Evolutionary conservation across 805 yeast genomes (phyloP).

Genomic region (Metschnikowia drakensbergensis): DNA sequence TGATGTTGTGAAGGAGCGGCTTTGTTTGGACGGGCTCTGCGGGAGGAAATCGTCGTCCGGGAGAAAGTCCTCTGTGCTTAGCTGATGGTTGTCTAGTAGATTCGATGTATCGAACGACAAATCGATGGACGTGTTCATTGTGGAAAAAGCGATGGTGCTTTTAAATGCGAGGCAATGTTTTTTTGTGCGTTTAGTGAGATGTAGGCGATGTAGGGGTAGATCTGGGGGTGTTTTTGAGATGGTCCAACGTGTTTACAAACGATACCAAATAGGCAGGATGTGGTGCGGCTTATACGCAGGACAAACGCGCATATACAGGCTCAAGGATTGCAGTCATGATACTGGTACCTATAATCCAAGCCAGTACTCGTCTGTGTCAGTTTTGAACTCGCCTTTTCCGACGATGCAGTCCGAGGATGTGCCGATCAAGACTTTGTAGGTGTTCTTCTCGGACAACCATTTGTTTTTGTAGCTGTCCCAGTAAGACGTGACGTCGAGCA

Average conservation of each 20-base stretch:
- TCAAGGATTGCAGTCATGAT: background rate
- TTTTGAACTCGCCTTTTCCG: slow-evolving; percentile 11
- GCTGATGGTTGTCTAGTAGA: slow-evolving; percentile 18
- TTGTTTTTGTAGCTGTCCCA: slow-evolving; percentile 27
- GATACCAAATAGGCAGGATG: slow-evolving; percentile 11
- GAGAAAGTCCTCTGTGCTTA: slow-evolving; percentile 13
- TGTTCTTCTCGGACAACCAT: slow-evolving; percentile 26
- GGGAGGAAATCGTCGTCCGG: slow-evolving; percentile 6
- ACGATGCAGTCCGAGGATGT: slow-evolving; percentile 13
- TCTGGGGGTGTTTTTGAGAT: slow-evolving; percentile 1
- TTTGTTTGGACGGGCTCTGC: slow-evolving; percentile 14
- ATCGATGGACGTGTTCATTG: slow-evolving; percentile 17
- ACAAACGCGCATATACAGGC: background rate
- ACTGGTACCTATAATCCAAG: slow-evolving; percentile 6
- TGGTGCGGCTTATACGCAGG: background rate
- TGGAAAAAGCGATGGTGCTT: background rate
- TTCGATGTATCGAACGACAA: slow-evolving; percentile 16
- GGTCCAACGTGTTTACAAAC: slow-evolving; percentile 14
- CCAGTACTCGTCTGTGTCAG: slow-evolving; percentile 13
- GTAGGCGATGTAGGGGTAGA: slow-evolving; percentile 2
- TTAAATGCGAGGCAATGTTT: slow-evolving; percentile 1
- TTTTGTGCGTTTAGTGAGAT: background rate
- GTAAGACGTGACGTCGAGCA: slow-evolving; percentile 28
- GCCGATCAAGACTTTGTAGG: slow-evolving; percentile 26
- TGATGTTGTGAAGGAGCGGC: background rate